Conservation (phyloP, 805 yeast species). For the Kuraishia floccosa region DNA sequence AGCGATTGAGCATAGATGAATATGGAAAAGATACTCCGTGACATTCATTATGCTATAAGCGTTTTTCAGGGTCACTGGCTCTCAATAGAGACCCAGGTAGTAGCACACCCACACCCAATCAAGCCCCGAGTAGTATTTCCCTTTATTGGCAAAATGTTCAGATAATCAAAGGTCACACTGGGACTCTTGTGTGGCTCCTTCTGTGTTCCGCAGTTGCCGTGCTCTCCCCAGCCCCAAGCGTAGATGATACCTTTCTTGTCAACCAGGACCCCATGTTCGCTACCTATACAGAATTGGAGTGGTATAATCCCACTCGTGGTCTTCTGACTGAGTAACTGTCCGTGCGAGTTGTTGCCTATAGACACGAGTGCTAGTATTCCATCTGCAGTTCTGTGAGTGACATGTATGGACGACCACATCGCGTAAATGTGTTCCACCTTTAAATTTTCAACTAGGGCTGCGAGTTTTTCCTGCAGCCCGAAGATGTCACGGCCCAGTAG, state of each 20-base stretch:
- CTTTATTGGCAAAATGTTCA: constrained; percentile 20
- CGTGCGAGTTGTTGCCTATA: constrained; percentile 68
- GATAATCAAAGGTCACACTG: constrained; percentile 22
- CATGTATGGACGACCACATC: constrained; percentile 80
- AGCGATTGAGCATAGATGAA: constrained; percentile 44
- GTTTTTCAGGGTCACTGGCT: background rate
- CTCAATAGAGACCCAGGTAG: constrained; percentile 33
- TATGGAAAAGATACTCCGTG: constrained; percentile 72
- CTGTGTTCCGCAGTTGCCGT: constrained; percentile 77
- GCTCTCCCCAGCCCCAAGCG: constrained; percentile 99
- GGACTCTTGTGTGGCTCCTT: constrained; percentile 1
- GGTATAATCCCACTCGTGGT: too few relatives aligned
- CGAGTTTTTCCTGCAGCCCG: constrained; percentile 4
- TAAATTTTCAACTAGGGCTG: background rate
- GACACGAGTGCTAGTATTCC: constrained; percentile 23
- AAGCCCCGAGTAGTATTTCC: constrained; percentile 12
- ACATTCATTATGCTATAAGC: constrained; percentile 26
- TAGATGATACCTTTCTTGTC: constrained; percentile 23
- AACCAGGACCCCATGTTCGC: constrained; percentile 71
- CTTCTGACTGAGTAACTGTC: constrained; percentile 35
- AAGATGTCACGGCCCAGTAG: constrained; percentile 24
- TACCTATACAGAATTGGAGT: constrained; percentile 48
- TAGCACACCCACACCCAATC: constrained; percentile 58
- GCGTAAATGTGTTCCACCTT: constrained; percentile 16
- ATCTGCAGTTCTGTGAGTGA: constrained; percentile 13